Percentiles rank a stretch among this genome's conserved stretches.
Conservation (phyloP, 75 land plant genomes). For the Selaginella tamariscina region DNA sequence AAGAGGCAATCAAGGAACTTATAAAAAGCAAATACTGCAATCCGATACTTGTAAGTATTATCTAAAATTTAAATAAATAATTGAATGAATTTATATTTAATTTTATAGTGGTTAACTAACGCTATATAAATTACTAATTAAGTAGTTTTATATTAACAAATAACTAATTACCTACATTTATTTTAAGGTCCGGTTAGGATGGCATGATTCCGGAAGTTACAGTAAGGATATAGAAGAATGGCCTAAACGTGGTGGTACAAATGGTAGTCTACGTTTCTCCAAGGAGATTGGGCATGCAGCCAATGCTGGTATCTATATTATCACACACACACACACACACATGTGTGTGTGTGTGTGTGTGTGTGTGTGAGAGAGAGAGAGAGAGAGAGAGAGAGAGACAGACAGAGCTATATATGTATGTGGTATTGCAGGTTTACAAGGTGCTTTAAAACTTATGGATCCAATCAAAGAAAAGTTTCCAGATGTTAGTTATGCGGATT, state of each 20-base stretch:
- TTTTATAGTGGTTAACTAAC: not conserved
- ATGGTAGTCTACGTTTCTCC: conserved; percentile 82
- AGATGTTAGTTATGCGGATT: conserved; percentile 72
- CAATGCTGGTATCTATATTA: conserved; percentile 93
- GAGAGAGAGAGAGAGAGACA: too few relatives aligned
- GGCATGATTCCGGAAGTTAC: conserved; percentile 99
- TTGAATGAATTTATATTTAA: too few relatives aligned
- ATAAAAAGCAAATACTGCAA: conserved; percentile 53
- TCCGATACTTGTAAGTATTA: conserved; percentile 57
- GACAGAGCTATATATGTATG: too few relatives aligned
- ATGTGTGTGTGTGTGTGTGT: too few relatives aligned
- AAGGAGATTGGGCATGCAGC: conserved; percentile 74
- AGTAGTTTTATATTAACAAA: too few relatives aligned
- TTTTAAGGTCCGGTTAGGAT: conserved; percentile 69
- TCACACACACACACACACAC: too few relatives aligned
- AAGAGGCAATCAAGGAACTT: conserved; percentile 62
- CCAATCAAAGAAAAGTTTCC: conserved; percentile 91
- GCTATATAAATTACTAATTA: not conserved
- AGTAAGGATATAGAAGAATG: conserved; percentile 79
- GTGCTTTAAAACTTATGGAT: conserved; percentile 66
- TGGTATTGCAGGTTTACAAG: conserved; percentile 48
- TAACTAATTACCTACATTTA: too few relatives aligned
- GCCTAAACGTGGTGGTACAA: conserved; percentile 91
- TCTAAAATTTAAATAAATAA: not conserved
- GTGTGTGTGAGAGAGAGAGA: too few relatives aligned